phyloP scores from a whole-genome alignment of 768 basidiomycete species.

The Leccinum ochraceum region DNA sequence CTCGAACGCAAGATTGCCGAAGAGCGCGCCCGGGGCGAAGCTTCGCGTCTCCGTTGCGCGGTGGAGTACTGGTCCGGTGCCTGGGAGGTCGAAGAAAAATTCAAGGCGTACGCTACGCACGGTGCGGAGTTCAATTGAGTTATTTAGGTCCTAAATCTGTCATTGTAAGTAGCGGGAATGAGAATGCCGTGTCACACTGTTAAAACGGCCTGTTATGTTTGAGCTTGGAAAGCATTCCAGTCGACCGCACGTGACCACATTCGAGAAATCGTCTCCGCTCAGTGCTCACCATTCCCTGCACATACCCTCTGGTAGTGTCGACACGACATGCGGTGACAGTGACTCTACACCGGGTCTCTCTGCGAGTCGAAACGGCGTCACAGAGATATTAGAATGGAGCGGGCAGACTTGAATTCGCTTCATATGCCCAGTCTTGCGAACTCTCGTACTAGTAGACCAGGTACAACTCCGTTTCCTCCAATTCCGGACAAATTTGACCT shows the following conservation, averaged over 20 bases:
- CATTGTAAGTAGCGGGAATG: neutral
- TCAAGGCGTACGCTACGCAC: constrained; percentile 33
- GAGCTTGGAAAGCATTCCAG: no score
- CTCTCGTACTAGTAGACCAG: neutral
- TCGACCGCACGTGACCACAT: no score
- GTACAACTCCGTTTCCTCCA: neutral
- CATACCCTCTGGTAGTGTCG: no score
- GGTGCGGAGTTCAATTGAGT: neutral
- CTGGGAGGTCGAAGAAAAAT: constrained; percentile 94
- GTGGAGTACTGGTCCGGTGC: constrained; percentile 90
- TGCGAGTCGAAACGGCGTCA: no score
- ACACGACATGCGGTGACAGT: no score
- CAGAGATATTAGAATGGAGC: neutral
- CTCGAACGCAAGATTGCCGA: constrained; percentile 75
- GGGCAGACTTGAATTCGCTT: neutral
- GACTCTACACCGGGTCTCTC: no score
- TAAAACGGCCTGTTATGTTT: no score
- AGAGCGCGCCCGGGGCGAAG: constrained; percentile 50
- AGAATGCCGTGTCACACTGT: neutral
- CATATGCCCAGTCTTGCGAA: neutral
- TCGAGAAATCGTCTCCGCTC: no score
- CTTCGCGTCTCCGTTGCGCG: constrained; percentile 63
- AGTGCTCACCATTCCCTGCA: no score
- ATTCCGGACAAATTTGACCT: no score
- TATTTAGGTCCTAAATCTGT: neutral